These are phyloP conservation scores for Daldinia grandis DNA, from an alignment of 495 filamentous ascomycete species.

Conservation along the genomic window DNA sequence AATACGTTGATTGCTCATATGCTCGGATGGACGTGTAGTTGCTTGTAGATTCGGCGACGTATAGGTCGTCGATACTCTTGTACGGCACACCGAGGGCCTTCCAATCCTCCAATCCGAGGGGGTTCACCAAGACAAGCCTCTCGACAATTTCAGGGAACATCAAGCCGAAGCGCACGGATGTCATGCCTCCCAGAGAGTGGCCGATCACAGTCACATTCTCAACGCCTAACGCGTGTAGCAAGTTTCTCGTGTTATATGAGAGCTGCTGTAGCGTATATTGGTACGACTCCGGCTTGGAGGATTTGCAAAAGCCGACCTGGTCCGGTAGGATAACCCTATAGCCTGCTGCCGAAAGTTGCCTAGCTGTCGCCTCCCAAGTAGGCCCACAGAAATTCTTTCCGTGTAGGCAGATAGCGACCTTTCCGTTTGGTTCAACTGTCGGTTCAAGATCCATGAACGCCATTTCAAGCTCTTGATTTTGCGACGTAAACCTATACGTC, in stretches of 20 bases:
- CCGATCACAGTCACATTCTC: constrained; percentile 52
- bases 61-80: constrained; percentile 43
- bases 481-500: constrained; percentile 50
- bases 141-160: constrained; percentile 50
- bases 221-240: constrained; percentile 46
- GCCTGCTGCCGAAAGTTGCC: constrained; percentile 44
- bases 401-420: constrained; percentile 53
- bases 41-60: constrained; percentile 41
- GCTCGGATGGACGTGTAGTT: constrained; percentile 49
- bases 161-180: constrained; percentile 52
- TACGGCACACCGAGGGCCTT: constrained; percentile 55
- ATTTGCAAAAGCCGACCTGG: constrained; percentile 60
- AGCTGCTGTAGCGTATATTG: constrained; percentile 56
- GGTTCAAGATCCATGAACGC: constrained; percentile 58
- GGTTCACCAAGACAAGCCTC: constrained; percentile 48
- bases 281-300: constrained; percentile 53
- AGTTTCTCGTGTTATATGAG: constrained; percentile 50
- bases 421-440: constrained; percentile 31
- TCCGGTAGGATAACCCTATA: constrained; percentile 58
- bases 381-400: constrained; percentile 58
- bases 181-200: constrained; percentile 59
- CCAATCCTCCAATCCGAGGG: constrained; percentile 58
- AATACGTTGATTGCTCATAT: constrained; percentile 58
- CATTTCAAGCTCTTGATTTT: constrained; percentile 52
- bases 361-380: constrained; percentile 52